Evolutionary conservation across 2,329 filamentous ascomycete genomes (phyloP).

Genomic region (Myrmaecium sp.): DNA sequence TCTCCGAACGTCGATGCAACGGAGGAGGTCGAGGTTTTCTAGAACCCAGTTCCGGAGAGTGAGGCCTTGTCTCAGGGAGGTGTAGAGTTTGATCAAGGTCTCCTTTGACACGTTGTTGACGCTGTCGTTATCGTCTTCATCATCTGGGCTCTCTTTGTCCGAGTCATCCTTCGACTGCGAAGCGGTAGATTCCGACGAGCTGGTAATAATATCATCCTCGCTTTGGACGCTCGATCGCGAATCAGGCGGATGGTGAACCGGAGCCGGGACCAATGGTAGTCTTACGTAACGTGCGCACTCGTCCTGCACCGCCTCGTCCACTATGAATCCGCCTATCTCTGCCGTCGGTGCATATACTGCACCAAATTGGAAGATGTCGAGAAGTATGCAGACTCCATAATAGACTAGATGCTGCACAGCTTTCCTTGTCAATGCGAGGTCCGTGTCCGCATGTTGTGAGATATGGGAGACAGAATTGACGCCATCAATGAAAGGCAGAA

Average conservation of each 20-base stretch:
- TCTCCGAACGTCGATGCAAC: slow-evolving; percentile 70
- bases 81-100: slow-evolving; percentile 63
- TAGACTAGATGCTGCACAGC: slow-evolving; percentile 81
- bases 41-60: slow-evolving; percentile 80
- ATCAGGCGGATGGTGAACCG: slow-evolving; percentile 7
- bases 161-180: too few species aligned
- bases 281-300: slow-evolving; percentile 74
- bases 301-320: slow-evolving; percentile 59
- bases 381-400: slow-evolving; percentile 76
- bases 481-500: slow-evolving; percentile 78
- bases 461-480: slow-evolving; percentile 81
- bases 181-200: too few species aligned
- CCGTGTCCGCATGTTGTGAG: slow-evolving; percentile 68
- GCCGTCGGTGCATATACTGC: slow-evolving; percentile 77
- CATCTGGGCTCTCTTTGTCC: slow-evolving; percentile 1
- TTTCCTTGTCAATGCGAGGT: slow-evolving; percentile 69
- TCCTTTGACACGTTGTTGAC: slow-evolving; percentile 9
- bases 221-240: slow-evolving; percentile 6
- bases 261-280: slow-evolving; percentile 22
- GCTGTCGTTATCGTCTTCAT: slow-evolving; percentile 20
- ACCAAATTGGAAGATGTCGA: slow-evolving; percentile 90
- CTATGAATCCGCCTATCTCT: slow-evolving; percentile 63
- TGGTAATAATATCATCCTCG: too few species aligned
- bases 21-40: slow-evolving; percentile 52
- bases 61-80: slow-evolving; percentile 64